Percentiles rank a stretch among this genome's conserved stretches.
These are phyloP conservation scores for Annulohypoxylon moriforme DNA, from an alignment of 495 filamentous ascomycete species.

Conservation along the genomic window DNA sequence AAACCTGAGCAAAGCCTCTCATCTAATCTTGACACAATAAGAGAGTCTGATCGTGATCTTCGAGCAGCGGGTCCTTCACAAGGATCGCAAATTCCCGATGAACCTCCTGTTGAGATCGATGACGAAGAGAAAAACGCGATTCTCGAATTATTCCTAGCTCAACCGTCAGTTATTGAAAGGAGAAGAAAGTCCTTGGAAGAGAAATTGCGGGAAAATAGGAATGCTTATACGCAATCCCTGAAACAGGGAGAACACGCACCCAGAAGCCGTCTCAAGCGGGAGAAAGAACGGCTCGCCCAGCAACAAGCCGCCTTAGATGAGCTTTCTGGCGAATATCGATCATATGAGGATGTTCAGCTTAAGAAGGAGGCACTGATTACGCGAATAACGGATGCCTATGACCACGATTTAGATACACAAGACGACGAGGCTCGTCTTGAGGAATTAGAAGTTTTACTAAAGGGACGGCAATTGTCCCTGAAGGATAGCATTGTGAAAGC, in stretches of 20 bases:
- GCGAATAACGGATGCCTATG: conserved; percentile 53
- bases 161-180: conserved; percentile 49
- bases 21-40: conserved; percentile 12
- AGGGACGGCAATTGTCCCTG: conserved; percentile 45
- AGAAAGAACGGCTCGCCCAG: conserved; percentile 48
- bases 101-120: conserved; percentile 14
- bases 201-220: conserved; percentile 48
- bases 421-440: conserved; percentile 54
- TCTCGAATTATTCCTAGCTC: conserved; percentile 48
- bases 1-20: conserved; percentile 27
- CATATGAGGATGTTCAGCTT: conserved; percentile 44
- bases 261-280: conserved; percentile 50
- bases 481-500: conserved; percentile 47
- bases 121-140: conserved; percentile 48
- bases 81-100: conserved; percentile 14
- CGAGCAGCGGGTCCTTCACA: conserved; percentile 14
- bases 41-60: conserved; percentile 9
- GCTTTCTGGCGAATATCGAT: conserved; percentile 45
- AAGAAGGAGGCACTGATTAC: conserved; percentile 52
- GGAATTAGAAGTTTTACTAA: conserved; percentile 47
- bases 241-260: conserved; percentile 47
- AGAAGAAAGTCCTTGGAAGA: conserved; percentile 43
- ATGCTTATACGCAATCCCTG: conserved; percentile 50
- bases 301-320: conserved; percentile 49
- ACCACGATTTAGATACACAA: conserved; percentile 51